Evolutionary conservation across 257 asterid genomes (phyloP).

Genomic region (Nicotiana benthamiana): DNA sequence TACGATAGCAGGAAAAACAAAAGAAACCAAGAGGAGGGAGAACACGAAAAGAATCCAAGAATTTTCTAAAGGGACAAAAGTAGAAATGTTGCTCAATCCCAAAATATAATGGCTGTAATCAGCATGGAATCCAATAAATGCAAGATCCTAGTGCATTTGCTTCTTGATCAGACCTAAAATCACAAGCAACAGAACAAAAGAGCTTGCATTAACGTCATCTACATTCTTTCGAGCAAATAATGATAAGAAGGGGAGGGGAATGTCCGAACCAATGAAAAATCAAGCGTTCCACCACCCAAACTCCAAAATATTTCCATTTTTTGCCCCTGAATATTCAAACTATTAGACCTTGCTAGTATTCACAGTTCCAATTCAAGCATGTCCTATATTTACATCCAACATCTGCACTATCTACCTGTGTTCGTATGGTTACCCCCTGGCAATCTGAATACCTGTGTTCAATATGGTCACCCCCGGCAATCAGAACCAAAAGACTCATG

Average conservation of each 20-base stretch:
- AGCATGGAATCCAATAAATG: not conserved
- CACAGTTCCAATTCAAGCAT: slow-evolving; percentile 14
- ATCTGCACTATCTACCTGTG: slow-evolving; percentile 30
- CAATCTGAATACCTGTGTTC: not conserved
- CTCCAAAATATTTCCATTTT: not conserved
- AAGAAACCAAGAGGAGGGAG: not conserved
- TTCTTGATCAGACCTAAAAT: not conserved
- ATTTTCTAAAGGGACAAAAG: not conserved
- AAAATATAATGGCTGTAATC: not conserved
- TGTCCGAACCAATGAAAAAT: not conserved
- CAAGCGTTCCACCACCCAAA: not conserved
- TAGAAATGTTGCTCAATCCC: not conserved
- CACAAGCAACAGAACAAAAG: not conserved
- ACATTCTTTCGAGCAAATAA: not conserved
- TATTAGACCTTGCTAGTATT: slow-evolving; percentile 15
- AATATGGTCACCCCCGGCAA: slow-evolving; percentile 11
- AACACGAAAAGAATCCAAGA: not conserved
- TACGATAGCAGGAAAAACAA: not conserved
- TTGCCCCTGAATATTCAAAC: not conserved
- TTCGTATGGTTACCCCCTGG: slow-evolving; percentile 12
- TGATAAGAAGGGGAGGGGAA: not conserved
- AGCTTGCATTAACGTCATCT: not conserved
- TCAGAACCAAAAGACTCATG: slow-evolving; percentile 16
- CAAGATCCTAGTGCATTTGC: not conserved
- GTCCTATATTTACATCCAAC: slow-evolving; percentile 42